Evolutionary conservation across 345 rosid species (phyloP).

Genomic region (Sonneratia caseolaris): DNA sequence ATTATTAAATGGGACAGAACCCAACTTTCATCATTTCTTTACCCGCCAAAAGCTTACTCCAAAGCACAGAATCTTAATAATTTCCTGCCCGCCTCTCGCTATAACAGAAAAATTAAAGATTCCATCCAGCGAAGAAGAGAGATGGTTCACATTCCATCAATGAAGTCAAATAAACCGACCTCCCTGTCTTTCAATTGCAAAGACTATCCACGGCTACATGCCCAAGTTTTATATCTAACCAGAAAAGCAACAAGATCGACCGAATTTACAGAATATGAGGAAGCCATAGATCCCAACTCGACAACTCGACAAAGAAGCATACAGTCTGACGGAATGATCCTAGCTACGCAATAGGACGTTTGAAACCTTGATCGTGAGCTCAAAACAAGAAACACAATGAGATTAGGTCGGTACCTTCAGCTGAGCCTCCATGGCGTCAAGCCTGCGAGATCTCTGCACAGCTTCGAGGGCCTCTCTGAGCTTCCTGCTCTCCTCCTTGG

Average conservation of each 20-base stretch:
- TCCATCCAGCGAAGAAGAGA: not conserved
- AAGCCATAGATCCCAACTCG: not conserved
- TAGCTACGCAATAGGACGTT: not conserved
- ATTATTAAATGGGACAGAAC: too few species aligned
- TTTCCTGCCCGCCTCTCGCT: not conserved
- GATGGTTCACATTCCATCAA: not conserved
- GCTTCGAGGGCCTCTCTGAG: conserved; percentile 91
- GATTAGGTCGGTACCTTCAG: conserved; percentile 37
- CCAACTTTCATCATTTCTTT: not conserved
- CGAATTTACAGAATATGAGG: not conserved
- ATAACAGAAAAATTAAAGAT: not conserved
- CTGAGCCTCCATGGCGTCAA: conserved; percentile 72
- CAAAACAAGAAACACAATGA: not conserved
- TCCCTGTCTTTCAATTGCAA: not conserved
- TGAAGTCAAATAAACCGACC: not conserved
- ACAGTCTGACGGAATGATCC: not conserved
- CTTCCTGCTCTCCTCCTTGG: conserved; percentile 56
- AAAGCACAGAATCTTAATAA: not conserved
- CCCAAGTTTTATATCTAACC: not conserved
- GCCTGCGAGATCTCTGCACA: conserved; percentile 64
- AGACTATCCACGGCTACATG: not conserved
- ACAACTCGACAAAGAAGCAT: not conserved
- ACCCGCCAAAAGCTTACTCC: not conserved
- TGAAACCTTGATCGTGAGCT: not conserved
- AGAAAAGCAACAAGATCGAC: not conserved